Percentiles rank a stretch among this genome's conserved stretches.
Conservation (phyloP, 208 protist genomes). For the Lotmaria passim region DNA sequence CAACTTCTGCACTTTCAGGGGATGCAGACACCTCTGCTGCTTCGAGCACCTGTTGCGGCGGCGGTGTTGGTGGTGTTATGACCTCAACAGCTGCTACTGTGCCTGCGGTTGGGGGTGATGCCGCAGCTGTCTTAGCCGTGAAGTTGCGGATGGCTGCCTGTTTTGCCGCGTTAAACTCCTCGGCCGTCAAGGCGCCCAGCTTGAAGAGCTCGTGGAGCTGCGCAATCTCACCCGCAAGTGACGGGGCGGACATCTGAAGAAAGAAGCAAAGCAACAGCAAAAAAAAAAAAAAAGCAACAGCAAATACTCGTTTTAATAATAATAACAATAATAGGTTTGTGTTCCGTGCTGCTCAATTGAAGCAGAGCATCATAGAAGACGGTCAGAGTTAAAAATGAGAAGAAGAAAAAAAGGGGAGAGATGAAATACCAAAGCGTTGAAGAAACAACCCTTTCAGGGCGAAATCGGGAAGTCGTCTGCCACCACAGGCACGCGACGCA, state of each 20-base stretch:
- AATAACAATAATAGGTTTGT: no score
- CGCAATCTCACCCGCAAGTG: slow-evolving; percentile 53
- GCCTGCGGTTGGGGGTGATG: neutral
- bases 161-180: slow-evolving; percentile 73
- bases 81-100: neutral
- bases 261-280: neutral
- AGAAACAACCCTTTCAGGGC: no score
- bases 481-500: no score
- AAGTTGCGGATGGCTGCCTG: slow-evolving; percentile 39
- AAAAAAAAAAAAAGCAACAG: neutral
- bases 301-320: no score
- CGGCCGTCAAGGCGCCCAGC: slow-evolving; percentile 51
- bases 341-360: no score
- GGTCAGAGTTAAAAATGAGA: neutral
- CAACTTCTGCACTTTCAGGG: neutral
- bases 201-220: slow-evolving; percentile 65
- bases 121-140: neutral
- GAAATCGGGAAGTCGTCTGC: no score
- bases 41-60: neutral
- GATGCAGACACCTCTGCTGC: neutral
- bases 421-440: neutral
- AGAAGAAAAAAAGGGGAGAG: slow-evolving; percentile 4
- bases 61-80: neutral
- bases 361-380: neutral
- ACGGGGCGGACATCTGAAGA: slow-evolving; percentile 34